Percentiles rank a stretch among this genome's conserved stretches.
phyloP scores from a whole-genome alignment of 192 early-diverging fungal genomes.

The Neocallimastix lanati region DNA sequence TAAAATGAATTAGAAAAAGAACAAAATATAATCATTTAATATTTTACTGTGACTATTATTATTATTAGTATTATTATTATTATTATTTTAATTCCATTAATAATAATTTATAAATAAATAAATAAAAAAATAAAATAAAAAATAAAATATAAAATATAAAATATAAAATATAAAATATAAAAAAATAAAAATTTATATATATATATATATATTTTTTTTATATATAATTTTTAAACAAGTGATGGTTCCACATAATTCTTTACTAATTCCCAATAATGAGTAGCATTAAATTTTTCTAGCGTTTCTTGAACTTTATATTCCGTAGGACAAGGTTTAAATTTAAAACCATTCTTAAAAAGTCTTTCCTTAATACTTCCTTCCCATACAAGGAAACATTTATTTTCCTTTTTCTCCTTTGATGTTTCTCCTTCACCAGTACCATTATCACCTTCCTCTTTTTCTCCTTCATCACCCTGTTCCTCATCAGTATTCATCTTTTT shows the following conservation, averaged over 20 bases:
- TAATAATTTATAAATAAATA: too few species aligned
- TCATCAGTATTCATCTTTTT: constrained; percentile 12
- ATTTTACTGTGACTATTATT: too few species aligned
- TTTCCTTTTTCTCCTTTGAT: constrained; percentile 23
- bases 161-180: too few species aligned
- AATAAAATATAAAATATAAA: too few species aligned
- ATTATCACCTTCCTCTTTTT: constrained; percentile 3
- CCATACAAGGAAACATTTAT: constrained; percentile 85
- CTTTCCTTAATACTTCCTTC: constrained; percentile 67
- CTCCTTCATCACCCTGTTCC: constrained; percentile 16
- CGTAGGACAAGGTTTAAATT: constrained; percentile 44
- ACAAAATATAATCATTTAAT: too few species aligned
- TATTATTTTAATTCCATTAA: too few species aligned
- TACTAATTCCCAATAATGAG: constrained; percentile 82
- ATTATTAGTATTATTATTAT: too few species aligned
- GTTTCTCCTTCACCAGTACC: not conserved
- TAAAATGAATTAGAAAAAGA: too few species aligned
- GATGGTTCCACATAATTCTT: constrained; percentile 15
- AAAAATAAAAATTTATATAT: too few species aligned
- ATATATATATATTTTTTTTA: too few species aligned
- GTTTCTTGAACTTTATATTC: constrained; percentile 55
- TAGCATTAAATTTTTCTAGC: constrained; percentile 45
- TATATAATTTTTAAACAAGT: not conserved
- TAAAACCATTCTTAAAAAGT: constrained; percentile 54
- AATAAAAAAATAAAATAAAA: too few species aligned